Evolutionary conservation across 2,329 filamentous ascomycete genomes (phyloP), one percentile per base, ranked within the genome.

Genomic region (Gremmenia infestans): DNA sequence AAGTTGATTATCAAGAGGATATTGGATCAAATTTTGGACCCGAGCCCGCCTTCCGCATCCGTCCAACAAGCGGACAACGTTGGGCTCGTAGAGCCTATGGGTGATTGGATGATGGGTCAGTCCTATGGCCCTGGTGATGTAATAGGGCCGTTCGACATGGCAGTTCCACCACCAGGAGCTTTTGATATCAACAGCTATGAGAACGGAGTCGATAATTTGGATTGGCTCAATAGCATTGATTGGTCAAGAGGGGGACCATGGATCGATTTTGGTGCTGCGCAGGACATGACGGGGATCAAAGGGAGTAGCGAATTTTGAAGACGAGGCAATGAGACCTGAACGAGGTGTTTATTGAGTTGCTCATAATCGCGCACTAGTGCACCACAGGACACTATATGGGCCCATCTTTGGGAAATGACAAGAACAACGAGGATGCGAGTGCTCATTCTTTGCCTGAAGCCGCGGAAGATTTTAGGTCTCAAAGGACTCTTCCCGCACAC

Each of bases 1-100:
- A 76, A 76, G 55, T 69, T 68, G 2, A 71, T 79, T n/a, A 79
- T 81, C 46, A 74, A 78, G 52, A 74, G 72, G 14, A 78, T 80
- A 1, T 68, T 81, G 9, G 77, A 80, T 39, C 74, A 78, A 48
- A 72, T 76, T 3, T 68, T 81, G 11, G 78, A 80, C 57, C 67
- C 70, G 1, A 64, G 68, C 9, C 58, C 58, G 15, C 56, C 58
- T 4, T 35, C 52, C 28, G 22, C 50, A 4, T 50, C 22, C 7
- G 28, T 37, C 36, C 52, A 9, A 22, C 25, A 5, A 14, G 45
- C 5, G 19, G 51, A 36, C 55, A 56, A 50, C 55, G 48, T 49
- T 54, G 45, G 28, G 35, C 23, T 22, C 11, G 49, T 47, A 15
- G 45, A 35, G 32, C 46, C 40, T 6, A 28, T 42, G 19, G 36